phyloP scores from a whole-genome alignment of 495 filamentous ascomycete genomes.

The Opeltia flavorubescens region DNA sequence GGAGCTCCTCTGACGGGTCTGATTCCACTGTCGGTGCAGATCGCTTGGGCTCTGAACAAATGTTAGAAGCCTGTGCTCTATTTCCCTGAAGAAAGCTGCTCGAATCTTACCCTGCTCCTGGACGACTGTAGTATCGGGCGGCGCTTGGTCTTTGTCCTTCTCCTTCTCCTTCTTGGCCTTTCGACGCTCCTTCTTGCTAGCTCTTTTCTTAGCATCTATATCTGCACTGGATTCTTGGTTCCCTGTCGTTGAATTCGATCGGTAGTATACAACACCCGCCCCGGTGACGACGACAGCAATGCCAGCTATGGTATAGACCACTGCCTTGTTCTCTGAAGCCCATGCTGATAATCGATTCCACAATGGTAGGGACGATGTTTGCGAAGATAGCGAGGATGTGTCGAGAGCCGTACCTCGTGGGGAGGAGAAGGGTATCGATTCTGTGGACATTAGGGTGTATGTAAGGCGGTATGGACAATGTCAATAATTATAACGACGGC shows the following conservation, averaged over 20 bases:
- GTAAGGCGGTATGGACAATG: constrained; percentile 5
- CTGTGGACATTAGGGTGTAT: constrained; percentile 13
- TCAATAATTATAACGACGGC: not conserved
- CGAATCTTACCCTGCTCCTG: no score
- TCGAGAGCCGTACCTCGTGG: constrained; percentile 25
- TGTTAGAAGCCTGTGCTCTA: not conserved
- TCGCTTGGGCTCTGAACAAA: constrained; percentile 24
- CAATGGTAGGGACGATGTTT: constrained; percentile 47
- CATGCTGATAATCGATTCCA: constrained; percentile 85
- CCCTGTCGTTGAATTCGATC: constrained; percentile 35
- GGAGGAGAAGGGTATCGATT: constrained; percentile 7
- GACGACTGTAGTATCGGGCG: constrained; percentile 32
- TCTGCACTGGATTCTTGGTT: constrained; percentile 7
- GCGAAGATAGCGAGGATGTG: constrained; percentile 31
- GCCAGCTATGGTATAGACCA: constrained; percentile 91
- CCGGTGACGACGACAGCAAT: constrained; percentile 80
- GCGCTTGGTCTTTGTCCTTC: constrained; percentile 58
- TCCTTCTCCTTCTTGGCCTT: constrained; percentile 42
- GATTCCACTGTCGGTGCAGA: constrained; percentile 39
- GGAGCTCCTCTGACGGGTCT: constrained; percentile 59
- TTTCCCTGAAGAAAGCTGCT: no score
- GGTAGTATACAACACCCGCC: constrained; percentile 84
- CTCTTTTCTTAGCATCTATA: constrained; percentile 34
- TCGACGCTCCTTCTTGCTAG: constrained; percentile 30
- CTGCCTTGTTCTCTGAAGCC: constrained; percentile 86